phyloP scores from a whole-genome alignment of 352 stramenopile species.

The Pythium scleroteichum region DNA sequence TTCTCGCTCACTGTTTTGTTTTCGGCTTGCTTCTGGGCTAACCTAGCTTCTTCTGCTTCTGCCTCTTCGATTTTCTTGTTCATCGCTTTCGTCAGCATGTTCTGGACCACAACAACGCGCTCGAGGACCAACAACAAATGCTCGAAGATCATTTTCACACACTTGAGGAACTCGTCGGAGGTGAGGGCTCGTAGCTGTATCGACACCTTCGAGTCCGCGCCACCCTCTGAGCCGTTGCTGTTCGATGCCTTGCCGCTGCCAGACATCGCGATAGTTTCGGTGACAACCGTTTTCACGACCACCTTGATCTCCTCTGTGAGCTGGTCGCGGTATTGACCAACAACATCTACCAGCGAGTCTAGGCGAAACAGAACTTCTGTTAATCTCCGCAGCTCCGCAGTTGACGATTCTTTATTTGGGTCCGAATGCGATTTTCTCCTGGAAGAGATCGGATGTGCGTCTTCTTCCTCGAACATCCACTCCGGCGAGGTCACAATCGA shows the following conservation, averaged over 20 bases:
- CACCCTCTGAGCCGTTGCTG: conserved; percentile 16
- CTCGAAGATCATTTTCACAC: conserved; percentile 90
- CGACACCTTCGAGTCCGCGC: conserved; percentile 79
- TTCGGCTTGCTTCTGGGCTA: conserved; percentile 12
- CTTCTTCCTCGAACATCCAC: conserved; percentile 78
- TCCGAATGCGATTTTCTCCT: not conserved
- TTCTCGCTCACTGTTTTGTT: not conserved
- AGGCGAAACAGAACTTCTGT: conserved; percentile 78
- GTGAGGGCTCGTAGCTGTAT: conserved; percentile 74
- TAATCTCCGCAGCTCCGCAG: conserved; percentile 49
- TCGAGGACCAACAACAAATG: conserved; percentile 83
- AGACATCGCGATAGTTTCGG: conserved; percentile 80
- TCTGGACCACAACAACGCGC: conserved; percentile 75
- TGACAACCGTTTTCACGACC: conserved; percentile 88
- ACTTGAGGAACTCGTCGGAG: conserved; percentile 86
- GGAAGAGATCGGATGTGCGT: conserved; percentile 6
- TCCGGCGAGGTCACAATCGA: conserved; percentile 76
- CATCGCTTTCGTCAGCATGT: conserved; percentile 70
- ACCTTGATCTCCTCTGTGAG: conserved; percentile 87
- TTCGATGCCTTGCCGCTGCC: conserved; percentile 40
- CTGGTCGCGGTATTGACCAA: conserved; percentile 77
- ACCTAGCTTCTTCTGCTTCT: conserved; percentile 42
- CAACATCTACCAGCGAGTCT: conserved; percentile 65
- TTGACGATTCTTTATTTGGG: conserved; percentile 37
- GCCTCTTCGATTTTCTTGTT: conserved; percentile 65